Evolutionary conservation across 2,329 filamentous ascomycete species (phyloP).

Genomic region (Aspergillus niger): DNA sequence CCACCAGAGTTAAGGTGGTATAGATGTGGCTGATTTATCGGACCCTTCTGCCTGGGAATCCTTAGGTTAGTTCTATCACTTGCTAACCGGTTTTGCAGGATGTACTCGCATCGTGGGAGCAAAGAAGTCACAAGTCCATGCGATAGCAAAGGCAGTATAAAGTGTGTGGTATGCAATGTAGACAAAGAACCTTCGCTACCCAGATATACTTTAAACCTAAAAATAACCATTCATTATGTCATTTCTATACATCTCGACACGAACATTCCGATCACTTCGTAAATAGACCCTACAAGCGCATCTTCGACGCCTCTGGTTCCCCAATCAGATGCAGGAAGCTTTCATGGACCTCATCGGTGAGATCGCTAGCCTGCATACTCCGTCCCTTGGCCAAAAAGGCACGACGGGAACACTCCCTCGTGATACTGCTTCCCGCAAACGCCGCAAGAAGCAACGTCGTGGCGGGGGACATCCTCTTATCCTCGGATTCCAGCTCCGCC

Average conservation of each 20-base stretch:
- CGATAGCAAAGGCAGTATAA: not conserved
- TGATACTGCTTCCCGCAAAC: slow-evolving; percentile 84
- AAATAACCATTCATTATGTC: not conserved
- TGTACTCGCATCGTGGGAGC: not conserved
- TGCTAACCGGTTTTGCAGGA: not conserved
- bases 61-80: no score
- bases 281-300: slow-evolving; percentile 27
- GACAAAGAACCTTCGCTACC: not conserved
- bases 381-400: slow-evolving; percentile 85
- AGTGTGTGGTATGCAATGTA: not conserved
- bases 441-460: slow-evolving; percentile 74
- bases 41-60: no score
- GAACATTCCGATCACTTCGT: not conserved
- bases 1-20: not conserved
- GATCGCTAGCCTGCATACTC: slow-evolving; percentile 86
- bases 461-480: slow-evolving; percentile 57
- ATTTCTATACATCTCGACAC: not conserved
- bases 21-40: not conserved
- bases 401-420: slow-evolving; percentile 83
- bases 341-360: slow-evolving; percentile 84
- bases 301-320: slow-evolving; percentile 57
- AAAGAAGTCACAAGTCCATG: not conserved
- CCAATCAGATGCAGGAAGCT: slow-evolving; percentile 82
- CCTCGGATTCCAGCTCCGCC: slow-evolving; percentile 46
- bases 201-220: not conserved